These are phyloP conservation scores for Plasmodium blacklocki DNA, from an alignment of 169 alveolate genomes.

Conservation along the genomic window DNA sequence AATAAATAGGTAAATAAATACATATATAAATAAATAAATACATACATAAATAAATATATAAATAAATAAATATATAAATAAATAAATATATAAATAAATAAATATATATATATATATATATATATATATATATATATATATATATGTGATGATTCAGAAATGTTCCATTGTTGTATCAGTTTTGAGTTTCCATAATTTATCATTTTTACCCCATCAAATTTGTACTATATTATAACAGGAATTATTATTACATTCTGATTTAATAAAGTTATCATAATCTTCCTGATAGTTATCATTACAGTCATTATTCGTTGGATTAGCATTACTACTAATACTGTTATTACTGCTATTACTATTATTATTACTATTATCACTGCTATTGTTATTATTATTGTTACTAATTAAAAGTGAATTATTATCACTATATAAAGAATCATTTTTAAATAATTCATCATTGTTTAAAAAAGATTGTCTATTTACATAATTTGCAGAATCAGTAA, in stretches of 20 bases:
- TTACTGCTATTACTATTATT: too few relatives aligned
- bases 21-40: too few relatives aligned
- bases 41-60: too few relatives aligned
- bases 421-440: constrained; percentile 6
- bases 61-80: too few relatives aligned
- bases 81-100: too few relatives aligned
- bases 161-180: too few relatives aligned
- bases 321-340: neutral
- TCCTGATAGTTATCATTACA: constrained; percentile 71
- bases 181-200: too few relatives aligned
- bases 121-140: too few relatives aligned
- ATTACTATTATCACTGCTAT: constrained; percentile 29
- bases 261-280: constrained; percentile 35
- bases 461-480: constrained; percentile 5
- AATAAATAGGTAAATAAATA: too few relatives aligned
- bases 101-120: too few relatives aligned
- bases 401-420: constrained; percentile 23
- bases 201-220: constrained; percentile 5
- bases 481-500: constrained; percentile 32
- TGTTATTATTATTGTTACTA: constrained; percentile 8
- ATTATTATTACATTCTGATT: constrained; percentile 64
- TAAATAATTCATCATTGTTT: constrained; percentile 24
- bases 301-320: constrained; percentile 2
- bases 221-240: constrained; percentile 62
- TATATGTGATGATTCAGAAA: too few relatives aligned